These are phyloP conservation scores for Corrigiola litoralis DNA, from an alignment of 179 eudicot species.

Conservation along the genomic window DNA sequence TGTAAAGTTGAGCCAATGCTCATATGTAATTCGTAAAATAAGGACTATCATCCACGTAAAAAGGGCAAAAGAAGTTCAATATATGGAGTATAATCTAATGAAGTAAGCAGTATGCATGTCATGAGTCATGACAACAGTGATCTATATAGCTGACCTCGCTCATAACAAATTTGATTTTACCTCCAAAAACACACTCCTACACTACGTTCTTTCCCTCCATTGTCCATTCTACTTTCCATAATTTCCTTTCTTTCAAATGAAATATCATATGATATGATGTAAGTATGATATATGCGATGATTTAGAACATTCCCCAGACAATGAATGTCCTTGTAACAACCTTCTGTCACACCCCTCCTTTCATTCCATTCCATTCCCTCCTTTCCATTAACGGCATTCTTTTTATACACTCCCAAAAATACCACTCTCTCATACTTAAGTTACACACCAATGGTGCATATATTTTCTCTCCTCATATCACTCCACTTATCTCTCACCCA, in stretches of 20 bases:
- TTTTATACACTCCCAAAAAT: neutral
- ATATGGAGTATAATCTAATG: no score
- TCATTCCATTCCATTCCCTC: neutral
- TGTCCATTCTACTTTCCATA: neutral
- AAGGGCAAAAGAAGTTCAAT: no score
- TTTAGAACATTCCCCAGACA: slow-evolving; percentile 32
- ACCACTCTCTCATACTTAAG: neutral
- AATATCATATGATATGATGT: neutral
- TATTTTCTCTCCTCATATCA: neutral
- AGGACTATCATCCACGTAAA: no score
- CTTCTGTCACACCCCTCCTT: neutral
- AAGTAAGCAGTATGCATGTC: no score
- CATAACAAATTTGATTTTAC: no score
- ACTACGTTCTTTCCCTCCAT: no score
- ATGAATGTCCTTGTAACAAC: slow-evolving; percentile 29
- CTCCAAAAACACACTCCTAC: no score
- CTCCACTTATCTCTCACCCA: neutral
- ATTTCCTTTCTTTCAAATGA: neutral
- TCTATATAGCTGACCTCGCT: no score
- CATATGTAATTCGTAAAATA: no score
- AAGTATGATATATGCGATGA: neutral
- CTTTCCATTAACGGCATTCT: slow-evolving; percentile 8
- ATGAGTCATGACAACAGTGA: no score
- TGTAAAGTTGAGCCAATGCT: no score
- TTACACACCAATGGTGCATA: no score